Conservation (phyloP, 2,329 filamentous ascomycete genomes). For the Pseudocercospora ulei region DNA sequence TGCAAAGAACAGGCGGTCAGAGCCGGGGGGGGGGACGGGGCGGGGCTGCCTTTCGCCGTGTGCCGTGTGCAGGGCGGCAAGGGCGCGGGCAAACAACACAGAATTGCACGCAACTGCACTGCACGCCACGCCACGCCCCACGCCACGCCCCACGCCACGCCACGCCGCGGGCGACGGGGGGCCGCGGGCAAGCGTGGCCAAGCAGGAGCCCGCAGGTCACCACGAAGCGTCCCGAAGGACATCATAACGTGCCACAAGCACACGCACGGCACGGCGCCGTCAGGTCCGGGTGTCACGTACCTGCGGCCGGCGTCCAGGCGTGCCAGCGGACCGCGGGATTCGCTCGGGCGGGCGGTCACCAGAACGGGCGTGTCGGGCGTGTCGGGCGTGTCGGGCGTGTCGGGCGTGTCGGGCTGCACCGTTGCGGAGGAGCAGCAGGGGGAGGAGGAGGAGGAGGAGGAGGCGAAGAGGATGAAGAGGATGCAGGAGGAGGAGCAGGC, state of each 20-base stretch:
- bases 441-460: too few relatives aligned
- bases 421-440: too few relatives aligned
- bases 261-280: not conserved
- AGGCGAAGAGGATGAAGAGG: too few relatives aligned
- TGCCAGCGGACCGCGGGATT: too few relatives aligned
- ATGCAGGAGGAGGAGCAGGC: too few relatives aligned
- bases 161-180: not conserved
- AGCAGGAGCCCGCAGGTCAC: not conserved
- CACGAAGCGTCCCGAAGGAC: not conserved
- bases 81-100: slow-evolving; percentile 3
- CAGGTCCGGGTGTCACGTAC: slow-evolving; percentile 9
- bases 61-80: slow-evolving; percentile 2
- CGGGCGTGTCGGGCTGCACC: too few relatives aligned
- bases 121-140: not conserved
- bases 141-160: not conserved
- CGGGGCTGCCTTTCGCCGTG: not conserved
- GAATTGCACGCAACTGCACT: not conserved
- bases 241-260: slow-evolving; percentile 4
- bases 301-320: slow-evolving; percentile 10
- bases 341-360: too few relatives aligned
- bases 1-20: slow-evolving; percentile 10
- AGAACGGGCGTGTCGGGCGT: too few relatives aligned
- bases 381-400: too few relatives aligned
- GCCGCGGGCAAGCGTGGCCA: too few relatives aligned
- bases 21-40: slow-evolving; percentile 3